Conservation (phyloP, 1,284 basidiomycete species). For the Tilletia setariae region DNA sequence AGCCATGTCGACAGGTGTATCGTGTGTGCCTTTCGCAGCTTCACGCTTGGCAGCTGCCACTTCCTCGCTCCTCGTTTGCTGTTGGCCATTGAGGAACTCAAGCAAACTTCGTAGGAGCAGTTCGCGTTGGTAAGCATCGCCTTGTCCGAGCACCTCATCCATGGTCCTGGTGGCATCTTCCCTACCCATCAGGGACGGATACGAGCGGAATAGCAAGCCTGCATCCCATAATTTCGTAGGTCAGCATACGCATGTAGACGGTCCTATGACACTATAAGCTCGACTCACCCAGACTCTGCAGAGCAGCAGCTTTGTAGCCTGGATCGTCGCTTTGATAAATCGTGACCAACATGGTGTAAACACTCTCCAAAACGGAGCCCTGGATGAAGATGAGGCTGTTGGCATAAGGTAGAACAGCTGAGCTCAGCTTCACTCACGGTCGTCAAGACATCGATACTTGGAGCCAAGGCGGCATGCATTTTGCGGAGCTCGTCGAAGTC, state of each 20-base stretch:
- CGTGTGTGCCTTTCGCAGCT: background rate
- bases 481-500: conserved; percentile 75
- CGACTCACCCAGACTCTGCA: conserved; percentile 68
- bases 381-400: conserved; percentile 1
- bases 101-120: conserved; percentile 81
- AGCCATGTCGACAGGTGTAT: conserved; percentile 63
- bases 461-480: conserved; percentile 26
- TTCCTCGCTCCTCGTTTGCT: conserved; percentile 23
- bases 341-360: conserved; percentile 70
- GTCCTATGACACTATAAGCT: background rate
- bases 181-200: conserved; percentile 80
- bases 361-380: conserved; percentile 75
- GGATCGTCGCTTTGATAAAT: conserved; percentile 67
- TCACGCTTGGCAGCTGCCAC: conserved; percentile 24
- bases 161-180: conserved; percentile 76
- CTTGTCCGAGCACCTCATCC: conserved; percentile 74
- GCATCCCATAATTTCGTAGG: background rate
- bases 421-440: background rate
- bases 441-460: conserved; percentile 28
- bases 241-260: background rate
- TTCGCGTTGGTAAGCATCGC: conserved; percentile 69
- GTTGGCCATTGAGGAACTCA: conserved; percentile 58
- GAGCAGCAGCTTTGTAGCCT: conserved; percentile 64
- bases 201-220: conserved; percentile 78
- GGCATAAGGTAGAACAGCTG: background rate